Evolutionary conservation across 768 basidiomycete species (phyloP).

Genomic region (Leccinum obscurum): DNA sequence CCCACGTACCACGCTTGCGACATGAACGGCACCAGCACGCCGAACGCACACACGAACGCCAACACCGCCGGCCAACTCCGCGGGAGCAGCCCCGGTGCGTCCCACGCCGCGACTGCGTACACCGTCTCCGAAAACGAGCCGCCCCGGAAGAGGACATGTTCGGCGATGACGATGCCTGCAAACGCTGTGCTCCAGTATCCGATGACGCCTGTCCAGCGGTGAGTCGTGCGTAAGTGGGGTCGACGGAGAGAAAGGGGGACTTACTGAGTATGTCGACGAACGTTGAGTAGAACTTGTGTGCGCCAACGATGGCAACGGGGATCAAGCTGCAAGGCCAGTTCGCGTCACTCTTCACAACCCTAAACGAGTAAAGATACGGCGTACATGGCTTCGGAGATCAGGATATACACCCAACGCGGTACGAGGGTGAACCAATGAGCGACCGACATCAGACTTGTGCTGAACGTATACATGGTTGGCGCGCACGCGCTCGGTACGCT

Average conservation of each 20-base stretch:
- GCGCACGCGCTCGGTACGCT: constrained; percentile 55
- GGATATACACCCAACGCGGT: constrained; percentile 48
- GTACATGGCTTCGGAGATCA: constrained; percentile 47
- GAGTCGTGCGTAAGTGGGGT: constrained; percentile 10
- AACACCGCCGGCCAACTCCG: constrained; percentile 41
- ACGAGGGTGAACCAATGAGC: constrained; percentile 34
- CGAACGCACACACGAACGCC: constrained; percentile 40
- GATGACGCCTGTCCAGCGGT: constrained; percentile 35
- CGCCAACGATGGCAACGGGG: constrained; percentile 49
- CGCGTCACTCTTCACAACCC: not conserved
- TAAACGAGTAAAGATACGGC: constrained; percentile 12
- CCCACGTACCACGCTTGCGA: constrained; percentile 54
- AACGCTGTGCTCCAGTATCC: constrained; percentile 46
- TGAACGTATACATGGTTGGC: constrained; percentile 59
- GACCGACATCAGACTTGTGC: constrained; percentile 45
- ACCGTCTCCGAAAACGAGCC: constrained; percentile 30
- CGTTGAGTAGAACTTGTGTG: constrained; percentile 43
- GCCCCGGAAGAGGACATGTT: constrained; percentile 46
- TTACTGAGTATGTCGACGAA: constrained; percentile 43
- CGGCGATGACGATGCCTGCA: constrained; percentile 40
- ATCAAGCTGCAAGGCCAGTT: constrained; percentile 35
- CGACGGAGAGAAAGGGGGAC: not conserved
- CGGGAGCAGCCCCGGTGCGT: constrained; percentile 38
- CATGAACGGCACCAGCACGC: constrained; percentile 48
- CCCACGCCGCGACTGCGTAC: constrained; percentile 42